phyloP scores from a whole-genome alignment of 2,329 filamentous ascomycete genomes.

The Venturia pyrina region DNA sequence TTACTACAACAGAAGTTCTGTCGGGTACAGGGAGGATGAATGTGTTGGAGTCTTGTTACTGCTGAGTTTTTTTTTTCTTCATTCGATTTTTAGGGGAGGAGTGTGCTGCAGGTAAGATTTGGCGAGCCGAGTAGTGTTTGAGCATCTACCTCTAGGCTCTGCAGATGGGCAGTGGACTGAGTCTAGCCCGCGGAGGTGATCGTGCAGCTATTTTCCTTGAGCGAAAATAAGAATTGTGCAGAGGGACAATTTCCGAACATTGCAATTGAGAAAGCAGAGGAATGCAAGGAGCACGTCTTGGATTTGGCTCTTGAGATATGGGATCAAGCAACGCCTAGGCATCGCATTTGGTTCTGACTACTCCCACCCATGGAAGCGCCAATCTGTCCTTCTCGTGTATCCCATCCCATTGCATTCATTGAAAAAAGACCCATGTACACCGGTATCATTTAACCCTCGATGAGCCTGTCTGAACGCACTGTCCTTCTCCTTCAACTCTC shows the following conservation, averaged over 20 bases:
- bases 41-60: no score
- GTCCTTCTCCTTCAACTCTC: neutral
- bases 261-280: neutral
- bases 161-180: neutral
- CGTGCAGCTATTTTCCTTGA: neutral
- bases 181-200: no score
- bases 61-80: no score
- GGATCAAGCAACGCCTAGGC: slow-evolving; percentile 1
- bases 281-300: neutral
- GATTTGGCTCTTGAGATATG: neutral
- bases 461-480: neutral
- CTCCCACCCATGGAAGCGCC: neutral
- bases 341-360: neutral
- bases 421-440: slow-evolving; percentile 2
- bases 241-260: neutral
- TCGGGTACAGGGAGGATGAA: no score
- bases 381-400: neutral
- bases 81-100: no score
- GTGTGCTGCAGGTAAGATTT: no score
- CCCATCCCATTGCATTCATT: neutral
- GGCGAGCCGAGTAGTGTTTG: no score
- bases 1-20: no score
- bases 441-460: neutral
- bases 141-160: no score
- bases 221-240: no score